A percentile compares a stretch with the other conserved stretches of the same genome.
These are phyloP conservation scores for Mycosphaerelloides madeirae DNA, from an alignment of 2,329 filamentous ascomycete genomes.

Conservation along the genomic window DNA sequence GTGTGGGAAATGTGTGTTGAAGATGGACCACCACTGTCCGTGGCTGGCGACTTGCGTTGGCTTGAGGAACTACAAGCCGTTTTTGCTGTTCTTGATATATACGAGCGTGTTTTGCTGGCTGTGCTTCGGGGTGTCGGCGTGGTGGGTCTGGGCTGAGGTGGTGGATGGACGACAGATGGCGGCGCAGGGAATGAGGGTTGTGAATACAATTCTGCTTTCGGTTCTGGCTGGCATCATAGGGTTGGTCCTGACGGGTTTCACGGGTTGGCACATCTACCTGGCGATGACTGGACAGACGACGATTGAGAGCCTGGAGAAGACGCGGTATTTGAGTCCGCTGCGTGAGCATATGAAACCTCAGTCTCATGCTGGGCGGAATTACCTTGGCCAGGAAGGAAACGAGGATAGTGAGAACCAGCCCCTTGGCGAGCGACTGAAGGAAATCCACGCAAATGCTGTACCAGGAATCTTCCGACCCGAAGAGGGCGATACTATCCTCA, in stretches of 20 bases:
- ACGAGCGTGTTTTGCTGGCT: slow-evolving; percentile 80
- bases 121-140: slow-evolving; percentile 68
- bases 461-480: slow-evolving; percentile 76
- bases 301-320: slow-evolving; percentile 94
- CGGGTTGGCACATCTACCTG: slow-evolving; percentile 83
- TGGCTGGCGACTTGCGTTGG: slow-evolving; percentile 97
- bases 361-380: slow-evolving; percentile 34
- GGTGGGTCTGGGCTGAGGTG: slow-evolving; percentile 84
- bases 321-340: slow-evolving; percentile 80
- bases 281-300: slow-evolving; percentile 79
- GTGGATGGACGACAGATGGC: slow-evolving; percentile 64
- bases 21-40: slow-evolving; percentile 99
- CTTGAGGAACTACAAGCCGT: slow-evolving; percentile 90
- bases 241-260: slow-evolving; percentile 83
- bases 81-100: slow-evolving; percentile 87
- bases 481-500: slow-evolving; percentile 61
- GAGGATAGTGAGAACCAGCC: slow-evolving; percentile 17
- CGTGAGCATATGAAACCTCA: slow-evolving; percentile 65
- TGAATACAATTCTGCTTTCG: slow-evolving; percentile 85
- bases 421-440: slow-evolving; percentile 68
- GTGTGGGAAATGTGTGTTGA: slow-evolving; percentile 88
- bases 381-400: slow-evolving; percentile 45
- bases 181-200: slow-evolving; percentile 68
- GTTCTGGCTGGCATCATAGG: slow-evolving; percentile 89
- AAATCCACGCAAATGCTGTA: slow-evolving; percentile 75